These are phyloP conservation scores for Taphrina flavorubra DNA, from an alignment of 1,139 yeast species.

Conservation along the genomic window DNA sequence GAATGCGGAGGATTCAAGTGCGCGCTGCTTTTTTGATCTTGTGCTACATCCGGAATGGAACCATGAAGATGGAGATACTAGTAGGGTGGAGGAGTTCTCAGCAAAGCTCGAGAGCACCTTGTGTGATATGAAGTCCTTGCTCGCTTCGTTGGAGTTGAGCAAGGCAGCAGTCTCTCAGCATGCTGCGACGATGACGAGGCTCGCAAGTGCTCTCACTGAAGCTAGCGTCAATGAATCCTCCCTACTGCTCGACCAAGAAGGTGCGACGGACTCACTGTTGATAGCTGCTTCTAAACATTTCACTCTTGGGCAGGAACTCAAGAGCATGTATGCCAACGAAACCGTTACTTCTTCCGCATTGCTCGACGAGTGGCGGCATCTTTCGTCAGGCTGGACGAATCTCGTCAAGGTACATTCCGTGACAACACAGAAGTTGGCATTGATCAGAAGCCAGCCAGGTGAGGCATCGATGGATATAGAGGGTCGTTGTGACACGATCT, in stretches of 20 bases:
- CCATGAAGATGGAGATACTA: slow-evolving; percentile 8
- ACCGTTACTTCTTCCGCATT: not conserved
- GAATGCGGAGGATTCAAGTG: not conserved
- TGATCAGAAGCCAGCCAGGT: not conserved
- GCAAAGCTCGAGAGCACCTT: not conserved
- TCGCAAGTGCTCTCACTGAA: slow-evolving; percentile 3
- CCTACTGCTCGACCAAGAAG: not conserved
- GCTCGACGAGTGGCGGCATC: slow-evolving; percentile 9
- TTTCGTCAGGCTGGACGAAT: not conserved
- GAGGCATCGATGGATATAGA: not conserved
- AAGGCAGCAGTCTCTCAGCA: not conserved
- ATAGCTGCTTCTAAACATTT: not conserved
- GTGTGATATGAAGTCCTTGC: not conserved
- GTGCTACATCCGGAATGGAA: slow-evolving; percentile 23
- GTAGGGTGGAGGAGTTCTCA: slow-evolving; percentile 3
- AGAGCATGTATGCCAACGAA: not conserved
- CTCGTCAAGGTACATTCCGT: not conserved
- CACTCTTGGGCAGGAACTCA: not conserved
- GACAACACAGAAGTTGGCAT: not conserved
- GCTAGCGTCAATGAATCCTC: slow-evolving; percentile 1
- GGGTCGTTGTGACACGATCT: slow-evolving; percentile 12
- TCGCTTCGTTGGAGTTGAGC: not conserved
- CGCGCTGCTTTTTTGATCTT: slow-evolving; percentile 2
- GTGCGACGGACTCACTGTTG: not conserved
- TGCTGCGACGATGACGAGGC: slow-evolving; percentile 8